Base-by-base conservation (phyloP, 2,329 filamentous ascomycete species). In the Claviceps quebecensis region DNA sequence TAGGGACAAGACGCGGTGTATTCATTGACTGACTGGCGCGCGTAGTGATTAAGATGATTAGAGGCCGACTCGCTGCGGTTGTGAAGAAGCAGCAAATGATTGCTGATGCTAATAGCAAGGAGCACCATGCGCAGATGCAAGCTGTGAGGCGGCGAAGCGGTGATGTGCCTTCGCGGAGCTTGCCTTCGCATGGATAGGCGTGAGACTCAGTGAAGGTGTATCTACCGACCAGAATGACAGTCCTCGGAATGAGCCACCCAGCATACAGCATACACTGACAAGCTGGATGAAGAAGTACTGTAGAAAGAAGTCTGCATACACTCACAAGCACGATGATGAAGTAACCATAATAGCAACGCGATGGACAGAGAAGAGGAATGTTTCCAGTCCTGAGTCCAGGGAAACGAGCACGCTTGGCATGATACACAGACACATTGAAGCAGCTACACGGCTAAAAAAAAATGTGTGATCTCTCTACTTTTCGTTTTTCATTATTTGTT, bases 1-100 rank as follows among this genome's bases (percentile, higher is more conserved):
- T 34, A 34, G 9, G 29, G 9, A 11, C 29, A 34, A 34, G 3
- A 9, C 29, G 11, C 11, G 4, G 29, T 34, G 29, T 5, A 13
- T 0, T 7, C 17, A 26, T 9, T 11, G 23, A 46, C 22, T 46
- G 26, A 13, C 8, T 16, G 34, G 11, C 26, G 22, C 17, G 13
- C 11, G 3, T 45, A 81, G 80, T 83, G 72, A 79, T 83, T 53
- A 67, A 73, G 51, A 83, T 83, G 79, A 78, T 83, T 56, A 73
- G 69, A 23, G 66, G 67, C n/a, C 73, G 80, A 53, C 70, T 83
- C 3, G 60, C 66, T 19, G 70, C 71, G 19, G 75, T 84, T 47
- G 75, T 74, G 51, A 80, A 79, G 66, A 83, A 82, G 68, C 72
- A 77, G 60, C 74, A 72, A 45, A 72, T 79, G 62, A 83, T 83